Base-by-base conservation (phyloP, 306 rosid species). In the Amphicarpaea edgeworthii region DNA sequence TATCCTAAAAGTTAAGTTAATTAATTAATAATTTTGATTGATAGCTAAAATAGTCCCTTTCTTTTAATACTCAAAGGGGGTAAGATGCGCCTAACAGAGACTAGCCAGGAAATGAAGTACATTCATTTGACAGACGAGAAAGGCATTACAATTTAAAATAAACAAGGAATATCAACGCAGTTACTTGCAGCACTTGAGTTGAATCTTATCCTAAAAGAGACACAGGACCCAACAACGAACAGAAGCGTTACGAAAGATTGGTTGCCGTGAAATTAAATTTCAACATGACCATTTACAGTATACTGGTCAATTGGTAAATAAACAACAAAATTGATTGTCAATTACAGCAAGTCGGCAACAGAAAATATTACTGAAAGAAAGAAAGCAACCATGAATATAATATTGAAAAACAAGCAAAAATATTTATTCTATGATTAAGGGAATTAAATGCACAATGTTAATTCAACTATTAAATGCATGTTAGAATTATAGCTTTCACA, bases 291-390 rank as follows among this genome's bases (percentile, higher is more conserved):
- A 68, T 49, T 43, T 14, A 50, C 32, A 55, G 42, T 9, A 38
- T 32, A 60, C 12, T 37, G 40, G 42, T 47, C 15, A 20, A 24
- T 28, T 21, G 40, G 20, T 38, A 63, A 19, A 42, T 17, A 45
- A 46, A 46, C 72, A 23, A 54, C 47, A 20, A 40, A 40, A 15
- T 64, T 10, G 4, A 32, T 45, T 10, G 19, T 50, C n/a, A 12
- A 67, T 61, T 30, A 79, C 72, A 77, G 51, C 28, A 55, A 23
- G 34, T 2, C 3, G 16, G 23, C 28, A 45, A 67, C 12, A 3
- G 1, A 38, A 21, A 65, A 43, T 14, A 45, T 24, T 24, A 67
- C 15, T 49, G 66, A 60, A 12, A 2, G 42, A 32, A n/a, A 32
- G 1, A 8, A 20, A 40, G 6, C 41, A 67, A 24, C 26, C 42